Percentiles rank a stretch among this genome's conserved stretches.
These are phyloP conservation scores for Calamus simplicifolius DNA, from an alignment of 176 grass and related monocot genomes.

Conservation along the genomic window DNA sequence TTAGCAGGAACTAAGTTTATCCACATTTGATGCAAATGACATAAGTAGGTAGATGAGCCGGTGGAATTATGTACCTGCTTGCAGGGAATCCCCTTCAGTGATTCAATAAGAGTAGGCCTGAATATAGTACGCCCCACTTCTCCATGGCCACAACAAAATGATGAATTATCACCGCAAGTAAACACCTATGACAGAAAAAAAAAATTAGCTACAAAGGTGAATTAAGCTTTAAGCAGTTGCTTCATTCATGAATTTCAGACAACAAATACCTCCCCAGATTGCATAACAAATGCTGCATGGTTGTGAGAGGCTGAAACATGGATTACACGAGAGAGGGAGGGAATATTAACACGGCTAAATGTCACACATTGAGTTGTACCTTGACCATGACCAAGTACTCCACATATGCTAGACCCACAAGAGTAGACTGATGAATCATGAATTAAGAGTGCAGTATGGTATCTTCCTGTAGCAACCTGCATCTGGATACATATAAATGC, in stretches of 20 bases:
- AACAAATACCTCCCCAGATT: slow-evolving; percentile 82
- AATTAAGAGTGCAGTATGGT: slow-evolving; percentile 81
- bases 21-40: too few species aligned
- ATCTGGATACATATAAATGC: slow-evolving; percentile 68
- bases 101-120: slow-evolving; percentile 70
- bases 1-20: too few species aligned
- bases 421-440: slow-evolving; percentile 93
- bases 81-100: slow-evolving; percentile 60
- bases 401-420: slow-evolving; percentile 95
- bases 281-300: slow-evolving; percentile 83
- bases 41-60: too few species aligned
- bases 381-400: slow-evolving; percentile 97
- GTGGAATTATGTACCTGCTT: slow-evolving; percentile 54
- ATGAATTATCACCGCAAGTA: slow-evolving; percentile 97
- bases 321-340: slow-evolving; percentile 68
- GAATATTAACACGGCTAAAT: slow-evolving; percentile 75
- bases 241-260: slow-evolving; percentile 2
- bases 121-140: slow-evolving; percentile 85
- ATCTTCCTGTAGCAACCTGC: slow-evolving; percentile 95
- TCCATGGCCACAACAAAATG: slow-evolving; percentile 89
- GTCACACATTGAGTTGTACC: slow-evolving; percentile 74
- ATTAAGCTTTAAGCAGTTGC: neutral
- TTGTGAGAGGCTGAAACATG: slow-evolving; percentile 91
- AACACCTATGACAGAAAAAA: slow-evolving; percentile 50
- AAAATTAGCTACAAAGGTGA: neutral